phyloP scores from a whole-genome alignment of 2,329 filamentous ascomycete species.

The Hymenoscyphus albidus region DNA sequence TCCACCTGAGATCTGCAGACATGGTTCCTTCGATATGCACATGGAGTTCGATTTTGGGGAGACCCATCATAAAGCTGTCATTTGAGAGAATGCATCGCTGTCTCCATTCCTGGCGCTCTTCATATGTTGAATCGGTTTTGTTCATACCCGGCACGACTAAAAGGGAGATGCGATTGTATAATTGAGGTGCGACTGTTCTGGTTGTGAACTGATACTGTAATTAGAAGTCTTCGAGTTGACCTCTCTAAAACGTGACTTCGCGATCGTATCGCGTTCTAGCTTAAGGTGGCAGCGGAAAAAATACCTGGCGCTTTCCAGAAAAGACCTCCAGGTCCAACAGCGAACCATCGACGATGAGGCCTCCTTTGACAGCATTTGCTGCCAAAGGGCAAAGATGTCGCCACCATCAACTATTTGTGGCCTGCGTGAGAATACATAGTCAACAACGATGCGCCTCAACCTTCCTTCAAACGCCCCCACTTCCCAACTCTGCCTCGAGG shows the following conservation, averaged over 20 bases:
- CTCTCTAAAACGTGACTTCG: not conserved
- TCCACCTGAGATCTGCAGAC: constrained; percentile 64
- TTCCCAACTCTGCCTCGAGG: not conserved
- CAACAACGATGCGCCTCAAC: constrained; percentile 6
- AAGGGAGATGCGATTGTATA: not conserved
- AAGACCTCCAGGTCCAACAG: not conserved
- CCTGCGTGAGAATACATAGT: not conserved
- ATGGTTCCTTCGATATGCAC: constrained; percentile 74
- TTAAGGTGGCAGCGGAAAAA: too few species aligned
- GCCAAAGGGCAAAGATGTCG: constrained; percentile 18
- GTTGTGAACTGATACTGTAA: not conserved
- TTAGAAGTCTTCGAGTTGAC: not conserved
- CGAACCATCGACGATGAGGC: constrained; percentile 18
- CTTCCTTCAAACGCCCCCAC: constrained; percentile 1
- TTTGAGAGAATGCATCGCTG: constrained; percentile 10
- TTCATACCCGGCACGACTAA: not conserved
- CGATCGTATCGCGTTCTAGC: not conserved
- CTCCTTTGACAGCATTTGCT: constrained; percentile 19
- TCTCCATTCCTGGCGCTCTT: constrained; percentile 17
- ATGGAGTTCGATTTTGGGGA: constrained; percentile 79
- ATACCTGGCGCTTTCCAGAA: not conserved
- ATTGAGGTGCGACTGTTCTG: not conserved
- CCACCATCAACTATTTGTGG: not conserved
- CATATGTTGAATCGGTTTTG: constrained; percentile 12
- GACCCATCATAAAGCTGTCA: constrained; percentile 52